Percentiles rank a stretch among this genome's conserved stretches.
Evolutionary conservation across 2,329 filamentous ascomycete species (phyloP).

Genomic region (Aspergillus sp.): DNA sequence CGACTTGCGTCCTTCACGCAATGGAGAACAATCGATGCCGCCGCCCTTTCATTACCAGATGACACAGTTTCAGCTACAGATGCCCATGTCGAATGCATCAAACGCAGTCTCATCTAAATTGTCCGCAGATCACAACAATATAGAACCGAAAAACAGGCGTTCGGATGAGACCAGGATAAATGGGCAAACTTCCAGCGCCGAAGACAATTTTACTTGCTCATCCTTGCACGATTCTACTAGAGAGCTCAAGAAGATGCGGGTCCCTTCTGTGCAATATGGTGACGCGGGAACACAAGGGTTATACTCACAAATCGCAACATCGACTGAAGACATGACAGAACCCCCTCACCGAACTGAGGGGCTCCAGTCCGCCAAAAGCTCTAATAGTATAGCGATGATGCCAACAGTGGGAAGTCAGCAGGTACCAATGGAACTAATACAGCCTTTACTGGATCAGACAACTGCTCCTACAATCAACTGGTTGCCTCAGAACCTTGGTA

Average conservation of each 20-base stretch:
- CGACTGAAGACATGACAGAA: constrained; percentile 1
- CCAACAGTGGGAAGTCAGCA: constrained; percentile 19
- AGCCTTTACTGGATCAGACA: constrained; percentile 29
- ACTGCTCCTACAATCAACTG: constrained; percentile 39
- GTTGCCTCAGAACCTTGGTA: constrained; percentile 37
- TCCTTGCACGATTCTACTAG: constrained; percentile 13
- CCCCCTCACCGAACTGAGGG: constrained; percentile 11
- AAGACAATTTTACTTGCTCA: background rate
- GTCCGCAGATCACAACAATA: background rate
- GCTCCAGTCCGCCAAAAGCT: constrained; percentile 5
- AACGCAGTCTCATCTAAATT: constrained; percentile 9
- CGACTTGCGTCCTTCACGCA: background rate
- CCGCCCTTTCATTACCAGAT: constrained; percentile 16
- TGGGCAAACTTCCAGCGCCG: background rate
- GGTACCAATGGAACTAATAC: constrained; percentile 27
- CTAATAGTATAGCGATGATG: constrained; percentile 23
- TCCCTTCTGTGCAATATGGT: constrained; percentile 18
- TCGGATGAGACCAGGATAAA: background rate
- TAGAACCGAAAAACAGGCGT: background rate
- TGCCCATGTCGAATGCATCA: constrained; percentile 12
- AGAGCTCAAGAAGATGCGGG: constrained; percentile 4
- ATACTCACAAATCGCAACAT: constrained; percentile 18
- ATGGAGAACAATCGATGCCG: constrained; percentile 2
- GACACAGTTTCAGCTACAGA: constrained; percentile 27
- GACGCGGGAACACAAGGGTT: constrained; percentile 7